phyloP scores from a whole-genome alignment of 371 early-diverging fungal genomes.

The Mortierella sp. region DNA sequence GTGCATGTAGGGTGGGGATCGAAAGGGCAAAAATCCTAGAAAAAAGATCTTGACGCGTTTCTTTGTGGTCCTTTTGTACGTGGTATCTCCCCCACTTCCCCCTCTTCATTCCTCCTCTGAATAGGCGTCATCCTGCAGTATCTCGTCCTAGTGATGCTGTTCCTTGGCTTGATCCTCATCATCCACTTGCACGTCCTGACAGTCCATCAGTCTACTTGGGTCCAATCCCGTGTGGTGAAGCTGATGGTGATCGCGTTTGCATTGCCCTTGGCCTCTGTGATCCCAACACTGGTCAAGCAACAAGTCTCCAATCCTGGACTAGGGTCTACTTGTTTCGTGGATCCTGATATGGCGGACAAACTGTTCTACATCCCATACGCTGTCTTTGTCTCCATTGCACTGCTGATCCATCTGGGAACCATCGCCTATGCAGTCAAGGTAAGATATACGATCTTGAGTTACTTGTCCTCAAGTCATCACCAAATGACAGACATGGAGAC shows the following conservation, averaged over 20 bases:
- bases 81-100: too few relatives aligned
- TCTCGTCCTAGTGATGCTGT: constrained; percentile 17
- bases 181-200: constrained; percentile 37
- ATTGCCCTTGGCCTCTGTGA: constrained; percentile 25
- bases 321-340: constrained; percentile 41
- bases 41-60: too few relatives aligned
- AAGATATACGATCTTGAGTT: neutral
- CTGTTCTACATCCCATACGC: constrained; percentile 38
- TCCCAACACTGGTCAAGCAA: constrained; percentile 21
- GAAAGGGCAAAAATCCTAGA: too few relatives aligned
- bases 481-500: too few relatives aligned
- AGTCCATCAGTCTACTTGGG: constrained; percentile 17
- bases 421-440: constrained; percentile 33
- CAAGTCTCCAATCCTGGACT: constrained; percentile 32
- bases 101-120: too few relatives aligned
- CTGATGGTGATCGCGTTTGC: constrained; percentile 23
- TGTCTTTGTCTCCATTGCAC: constrained; percentile 22
- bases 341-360: constrained; percentile 10
- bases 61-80: too few relatives aligned
- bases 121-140: constrained; percentile 29
- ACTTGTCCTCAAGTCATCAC: too few relatives aligned
- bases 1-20: too few relatives aligned
- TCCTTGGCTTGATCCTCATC: constrained; percentile 26
- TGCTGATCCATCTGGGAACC: constrained; percentile 34
- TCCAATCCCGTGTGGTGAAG: constrained; percentile 24